Conservation (phyloP, 305 asterid species). For the Solanum hybrid region DNA sequence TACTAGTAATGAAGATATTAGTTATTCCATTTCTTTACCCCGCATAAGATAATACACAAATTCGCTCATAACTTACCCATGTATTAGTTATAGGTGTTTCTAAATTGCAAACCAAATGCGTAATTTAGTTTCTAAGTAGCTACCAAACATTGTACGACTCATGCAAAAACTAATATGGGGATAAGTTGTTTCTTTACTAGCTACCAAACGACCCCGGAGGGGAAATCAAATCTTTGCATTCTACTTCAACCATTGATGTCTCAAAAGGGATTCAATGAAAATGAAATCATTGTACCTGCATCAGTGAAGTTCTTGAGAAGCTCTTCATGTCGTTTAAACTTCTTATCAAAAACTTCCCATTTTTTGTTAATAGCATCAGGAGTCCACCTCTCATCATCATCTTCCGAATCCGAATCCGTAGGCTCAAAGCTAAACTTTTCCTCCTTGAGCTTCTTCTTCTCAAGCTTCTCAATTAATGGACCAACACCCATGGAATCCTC, state of each 20-base stretch:
- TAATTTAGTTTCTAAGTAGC: not conserved
- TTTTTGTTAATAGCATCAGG: conserved; percentile 23
- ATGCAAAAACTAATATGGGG: not conserved
- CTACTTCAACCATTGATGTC: not conserved
- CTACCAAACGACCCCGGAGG: not conserved
- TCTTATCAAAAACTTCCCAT: conserved; percentile 39
- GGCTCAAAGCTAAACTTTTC: conserved; percentile 28
- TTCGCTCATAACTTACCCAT: not conserved
- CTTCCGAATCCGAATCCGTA: conserved; percentile 70
- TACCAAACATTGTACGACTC: not conserved
- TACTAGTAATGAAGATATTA: not conserved
- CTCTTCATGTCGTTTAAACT: conserved; percentile 43
- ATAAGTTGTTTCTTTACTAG: not conserved
- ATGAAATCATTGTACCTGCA: conserved; percentile 36
- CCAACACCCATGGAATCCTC: conserved; percentile 48
- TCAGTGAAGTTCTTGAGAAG: conserved; percentile 50
- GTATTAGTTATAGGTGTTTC: not conserved
- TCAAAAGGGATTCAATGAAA: not conserved
- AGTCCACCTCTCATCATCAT: conserved; percentile 43
- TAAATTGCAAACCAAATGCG: not conserved
- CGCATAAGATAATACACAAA: not conserved
- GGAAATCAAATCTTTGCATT: not conserved
- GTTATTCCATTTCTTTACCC: not conserved
- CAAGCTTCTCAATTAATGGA: conserved; percentile 40
- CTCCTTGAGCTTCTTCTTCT: conserved; percentile 39